Evolutionary conservation across 2,329 filamentous ascomycete species (phyloP).

Genomic region (Microcera coccophila): DNA sequence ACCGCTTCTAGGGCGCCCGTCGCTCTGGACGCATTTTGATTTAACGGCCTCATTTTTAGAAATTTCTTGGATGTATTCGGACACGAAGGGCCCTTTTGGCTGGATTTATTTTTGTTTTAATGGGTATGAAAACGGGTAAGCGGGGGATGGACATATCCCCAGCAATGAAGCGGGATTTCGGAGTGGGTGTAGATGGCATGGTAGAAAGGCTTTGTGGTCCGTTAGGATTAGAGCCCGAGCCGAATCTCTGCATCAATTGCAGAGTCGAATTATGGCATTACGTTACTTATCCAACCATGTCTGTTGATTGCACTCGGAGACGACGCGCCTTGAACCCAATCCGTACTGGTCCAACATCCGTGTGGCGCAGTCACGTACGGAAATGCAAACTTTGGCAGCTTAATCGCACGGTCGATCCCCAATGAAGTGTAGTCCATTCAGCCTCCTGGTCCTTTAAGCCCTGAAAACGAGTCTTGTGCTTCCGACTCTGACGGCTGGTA

Average conservation of each 20-base stretch:
- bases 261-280: background rate
- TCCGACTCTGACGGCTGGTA: no score
- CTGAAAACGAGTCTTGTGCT: no score
- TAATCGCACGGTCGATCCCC: no score
- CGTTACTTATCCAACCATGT: no score
- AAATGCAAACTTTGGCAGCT: no score
- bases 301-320: no score
- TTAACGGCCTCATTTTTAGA: slow-evolving; percentile 16
- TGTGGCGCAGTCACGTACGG: no score
- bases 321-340: no score
- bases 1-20: slow-evolving; percentile 34
- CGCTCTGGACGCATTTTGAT: slow-evolving; percentile 5
- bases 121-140: slow-evolving; percentile 30
- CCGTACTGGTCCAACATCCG: no score
- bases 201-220: background rate
- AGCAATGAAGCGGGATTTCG: slow-evolving; percentile 15
- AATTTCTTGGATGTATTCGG: slow-evolving; percentile 27
- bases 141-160: no score
- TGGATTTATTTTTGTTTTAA: slow-evolving; percentile 31
- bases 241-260: slow-evolving; percentile 11
- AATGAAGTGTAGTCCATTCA: no score
- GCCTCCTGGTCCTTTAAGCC: no score
- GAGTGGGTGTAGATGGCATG: background rate
- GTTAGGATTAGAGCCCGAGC: slow-evolving; percentile 26
- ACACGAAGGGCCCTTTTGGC: slow-evolving; percentile 25